Evolutionary conservation across 441 rosid genomes (phyloP).

Genomic region (Manihot esculenta): DNA sequence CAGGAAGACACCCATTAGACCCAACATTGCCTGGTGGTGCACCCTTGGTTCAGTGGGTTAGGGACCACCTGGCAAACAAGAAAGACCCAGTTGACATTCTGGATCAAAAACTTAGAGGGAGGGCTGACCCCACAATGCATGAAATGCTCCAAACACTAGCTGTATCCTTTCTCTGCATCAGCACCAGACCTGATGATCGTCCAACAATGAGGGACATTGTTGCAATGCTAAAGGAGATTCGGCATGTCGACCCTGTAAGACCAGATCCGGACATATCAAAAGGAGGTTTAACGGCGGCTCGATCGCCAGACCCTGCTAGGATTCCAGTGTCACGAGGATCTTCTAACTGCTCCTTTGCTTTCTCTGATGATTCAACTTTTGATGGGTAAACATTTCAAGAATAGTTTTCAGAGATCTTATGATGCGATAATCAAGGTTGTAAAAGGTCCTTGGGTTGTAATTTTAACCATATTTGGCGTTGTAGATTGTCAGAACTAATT

Average conservation of each 20-base stretch:
- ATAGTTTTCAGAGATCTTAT: background rate
- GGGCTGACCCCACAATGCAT: slow-evolving; percentile 83
- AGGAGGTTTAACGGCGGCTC: slow-evolving; percentile 24
- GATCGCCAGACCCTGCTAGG: slow-evolving; percentile 37
- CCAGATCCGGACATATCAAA: slow-evolving; percentile 52
- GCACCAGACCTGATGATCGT: slow-evolving; percentile 56
- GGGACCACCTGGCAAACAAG: slow-evolving; percentile 64
- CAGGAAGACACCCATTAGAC: slow-evolving; percentile 89
- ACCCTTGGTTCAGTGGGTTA: slow-evolving; percentile 82
- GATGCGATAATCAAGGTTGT: background rate
- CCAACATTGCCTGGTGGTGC: slow-evolving; percentile 79
- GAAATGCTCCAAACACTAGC: slow-evolving; percentile 93
- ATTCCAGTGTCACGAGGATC: slow-evolving; percentile 56
- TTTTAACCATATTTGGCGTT: slow-evolving; percentile 21
- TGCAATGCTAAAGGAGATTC: slow-evolving; percentile 92
- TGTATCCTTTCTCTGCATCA: slow-evolving; percentile 73
- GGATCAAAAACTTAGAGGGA: slow-evolving; percentile 69
- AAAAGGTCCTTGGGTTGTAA: slow-evolving; percentile 1
- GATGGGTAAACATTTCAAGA: slow-evolving; percentile 1
- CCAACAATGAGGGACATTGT: slow-evolving; percentile 90
- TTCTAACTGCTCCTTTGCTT: slow-evolving; percentile 73
- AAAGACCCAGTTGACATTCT: slow-evolving; percentile 64
- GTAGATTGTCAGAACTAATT: slow-evolving; percentile 29
- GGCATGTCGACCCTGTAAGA: slow-evolving; percentile 46
- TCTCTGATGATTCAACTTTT: slow-evolving; percentile 64